These are phyloP conservation scores for Larix kaempferi DNA, from an alignment of 75 land plant genomes.

Conservation along the genomic window DNA sequence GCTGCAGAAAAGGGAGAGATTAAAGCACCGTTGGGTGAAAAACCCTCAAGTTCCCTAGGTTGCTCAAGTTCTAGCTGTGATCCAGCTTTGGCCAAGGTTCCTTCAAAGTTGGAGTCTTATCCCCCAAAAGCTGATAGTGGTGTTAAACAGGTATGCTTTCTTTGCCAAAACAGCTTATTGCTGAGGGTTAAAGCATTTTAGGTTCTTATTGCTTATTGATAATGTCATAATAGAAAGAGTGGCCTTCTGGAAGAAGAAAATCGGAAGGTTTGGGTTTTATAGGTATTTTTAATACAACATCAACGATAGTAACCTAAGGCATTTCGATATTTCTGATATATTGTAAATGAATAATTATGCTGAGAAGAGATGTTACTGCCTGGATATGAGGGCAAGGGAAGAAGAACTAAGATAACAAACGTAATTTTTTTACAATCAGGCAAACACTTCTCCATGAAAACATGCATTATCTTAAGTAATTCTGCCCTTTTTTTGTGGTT, in stretches of 20 bases:
- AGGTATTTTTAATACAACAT: background rate
- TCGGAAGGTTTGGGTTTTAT: background rate
- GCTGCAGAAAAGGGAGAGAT: conserved; percentile 3
- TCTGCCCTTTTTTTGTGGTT: too few relatives aligned
- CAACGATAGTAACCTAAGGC: background rate
- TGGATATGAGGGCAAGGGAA: background rate
- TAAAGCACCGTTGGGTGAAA: background rate
- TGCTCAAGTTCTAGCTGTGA: background rate
- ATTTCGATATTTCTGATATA: background rate
- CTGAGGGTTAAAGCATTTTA: background rate
- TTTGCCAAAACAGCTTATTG: background rate
- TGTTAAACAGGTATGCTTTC: conserved; percentile 6
- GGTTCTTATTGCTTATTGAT: background rate
- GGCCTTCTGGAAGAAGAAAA: background rate
- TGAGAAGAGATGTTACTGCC: background rate
- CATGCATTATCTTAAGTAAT: too few relatives aligned
- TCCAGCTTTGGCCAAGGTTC: background rate
- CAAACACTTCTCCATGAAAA: too few relatives aligned
- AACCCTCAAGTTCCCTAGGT: background rate
- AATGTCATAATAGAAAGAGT: background rate
- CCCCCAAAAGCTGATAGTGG: conserved; percentile 8
- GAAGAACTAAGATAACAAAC: background rate
- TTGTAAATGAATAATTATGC: background rate
- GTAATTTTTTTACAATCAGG: background rate
- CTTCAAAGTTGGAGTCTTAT: background rate